Base-by-base conservation (phyloP, 495 filamentous ascomycete genomes). In the Penicillium silybi region DNA sequence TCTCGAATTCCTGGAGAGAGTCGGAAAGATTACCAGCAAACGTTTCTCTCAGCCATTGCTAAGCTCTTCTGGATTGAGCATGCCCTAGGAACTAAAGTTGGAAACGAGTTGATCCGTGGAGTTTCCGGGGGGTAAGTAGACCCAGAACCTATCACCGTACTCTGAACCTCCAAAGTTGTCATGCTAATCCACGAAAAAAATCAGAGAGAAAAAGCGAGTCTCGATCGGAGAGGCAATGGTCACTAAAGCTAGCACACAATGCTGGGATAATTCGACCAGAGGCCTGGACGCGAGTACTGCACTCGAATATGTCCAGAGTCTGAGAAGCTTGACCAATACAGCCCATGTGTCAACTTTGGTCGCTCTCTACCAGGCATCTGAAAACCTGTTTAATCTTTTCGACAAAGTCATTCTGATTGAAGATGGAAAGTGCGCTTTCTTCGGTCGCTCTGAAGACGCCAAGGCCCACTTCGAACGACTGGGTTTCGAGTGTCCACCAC, bases 11-110 rank as follows among this genome's bases (percentile, higher is more conserved):
- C 67, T 15, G 84, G 83, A 3, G 83, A 88, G 61, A 76, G 72
- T 35, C 72, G 82, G 13, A 71, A 71, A 40, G 78, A 84, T 41
- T 91, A 88, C 55, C 82, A 82, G 26, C 66, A 76, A 23, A 83
- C 85, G 35, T 85, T 90, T 51, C 75, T 90, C 6, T 70, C 83
- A 16, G 83, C 87, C 1, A 76, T 93, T 35, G 76, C 88, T 34
- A 85, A 88, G 54, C 74, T 91, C 29, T 93, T 95, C 53, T 87
- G 87, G 75, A 89, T 87, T 27, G 82, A 86, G 52, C 85, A 89
- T 59, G 82, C 79, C 0, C 60, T 85, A 48, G 76, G 78, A 25
- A 89, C 86, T 0, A 85, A 80, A 62, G 79, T 90, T 29, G 87
- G 87, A 5, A 80, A 87, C 50, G 80, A 82, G 25, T 72, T 81